Evolutionary conservation across 2,329 filamentous ascomycete species (phyloP).

Genomic region (Aspergillus puulaauensis): DNA sequence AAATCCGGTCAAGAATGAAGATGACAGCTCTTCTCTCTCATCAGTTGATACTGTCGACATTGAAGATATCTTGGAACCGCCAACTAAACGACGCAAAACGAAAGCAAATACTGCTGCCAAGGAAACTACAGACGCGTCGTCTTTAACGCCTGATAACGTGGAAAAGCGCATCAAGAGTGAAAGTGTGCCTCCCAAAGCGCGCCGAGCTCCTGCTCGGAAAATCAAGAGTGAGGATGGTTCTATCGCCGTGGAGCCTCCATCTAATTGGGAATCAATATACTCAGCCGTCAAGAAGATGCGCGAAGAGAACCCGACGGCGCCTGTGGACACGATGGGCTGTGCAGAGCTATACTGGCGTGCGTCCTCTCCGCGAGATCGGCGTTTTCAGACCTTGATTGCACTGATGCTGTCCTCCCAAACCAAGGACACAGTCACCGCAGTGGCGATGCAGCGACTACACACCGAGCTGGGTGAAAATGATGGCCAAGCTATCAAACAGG

Average conservation of each 20-base stretch:
- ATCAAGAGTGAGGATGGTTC: constrained; percentile 38
- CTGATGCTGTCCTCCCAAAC: constrained; percentile 93
- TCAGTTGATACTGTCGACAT: constrained; percentile 51
- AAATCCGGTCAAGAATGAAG: constrained; percentile 22
- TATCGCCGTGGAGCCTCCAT: constrained; percentile 57
- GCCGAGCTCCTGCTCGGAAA: constrained; percentile 42
- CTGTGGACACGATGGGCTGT: constrained; percentile 98
- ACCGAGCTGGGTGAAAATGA: constrained; percentile 58
- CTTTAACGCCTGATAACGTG: background rate
- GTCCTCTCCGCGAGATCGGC: constrained; percentile 55
- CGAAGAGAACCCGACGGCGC: constrained; percentile 65
- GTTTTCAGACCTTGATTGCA: constrained; percentile 83
- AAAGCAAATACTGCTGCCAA: constrained; percentile 27
- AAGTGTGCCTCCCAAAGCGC: constrained; percentile 26
- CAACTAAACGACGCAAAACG: constrained; percentile 51
- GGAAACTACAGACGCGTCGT: background rate
- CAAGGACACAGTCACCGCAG: constrained; percentile 86
- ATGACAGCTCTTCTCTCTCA: constrained; percentile 36
- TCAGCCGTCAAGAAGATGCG: constrained; percentile 74
- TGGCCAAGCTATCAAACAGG: constrained; percentile 21
- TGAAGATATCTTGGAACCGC: constrained; percentile 53
- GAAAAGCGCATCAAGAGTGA: constrained; percentile 6
- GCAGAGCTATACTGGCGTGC: constrained; percentile 50
- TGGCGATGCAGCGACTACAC: constrained; percentile 76
- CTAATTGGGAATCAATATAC: constrained; percentile 84